These are phyloP conservation scores for Fallopia convolvulus DNA, from an alignment of 148 eudicot species.

Conservation along the genomic window DNA sequence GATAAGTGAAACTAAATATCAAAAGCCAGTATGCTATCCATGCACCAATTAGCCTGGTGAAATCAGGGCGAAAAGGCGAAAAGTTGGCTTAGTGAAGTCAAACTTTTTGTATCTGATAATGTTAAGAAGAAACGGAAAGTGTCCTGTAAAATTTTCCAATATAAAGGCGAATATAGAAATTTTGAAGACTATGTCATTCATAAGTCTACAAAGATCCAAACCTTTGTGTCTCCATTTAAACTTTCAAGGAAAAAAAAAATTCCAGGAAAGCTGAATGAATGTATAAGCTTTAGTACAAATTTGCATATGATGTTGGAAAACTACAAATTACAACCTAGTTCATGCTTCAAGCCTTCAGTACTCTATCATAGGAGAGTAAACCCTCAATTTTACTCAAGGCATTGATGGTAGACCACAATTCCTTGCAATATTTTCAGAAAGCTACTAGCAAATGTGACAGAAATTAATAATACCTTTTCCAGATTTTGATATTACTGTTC, in stretches of 20 bases:
- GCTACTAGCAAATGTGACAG: neutral
- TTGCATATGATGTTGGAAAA: no score
- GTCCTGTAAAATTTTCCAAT: no score
- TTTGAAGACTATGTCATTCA: no score
- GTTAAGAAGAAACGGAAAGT: no score
- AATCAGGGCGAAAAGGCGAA: neutral
- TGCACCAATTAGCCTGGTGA: neutral
- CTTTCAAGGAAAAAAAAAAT: no score
- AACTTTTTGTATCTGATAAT: no score
- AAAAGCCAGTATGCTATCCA: neutral
- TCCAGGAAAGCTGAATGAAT: no score
- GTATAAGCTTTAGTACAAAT: no score
- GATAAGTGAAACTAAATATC: neutral
- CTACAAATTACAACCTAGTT: neutral
- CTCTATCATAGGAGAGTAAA: neutral
- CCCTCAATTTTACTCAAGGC: neutral
- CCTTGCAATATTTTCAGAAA: neutral
- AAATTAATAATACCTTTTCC: slow-evolving; percentile 55
- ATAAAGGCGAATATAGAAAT: no score
- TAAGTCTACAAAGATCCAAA: no score
- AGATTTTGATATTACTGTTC: slow-evolving; percentile 77
- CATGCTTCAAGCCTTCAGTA: neutral
- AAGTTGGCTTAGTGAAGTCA: no score
- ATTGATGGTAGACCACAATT: neutral
- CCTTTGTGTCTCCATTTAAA: no score